phyloP scores from a whole-genome alignment of 1,139 yeast species.

The Suhomyces wounanorum region DNA sequence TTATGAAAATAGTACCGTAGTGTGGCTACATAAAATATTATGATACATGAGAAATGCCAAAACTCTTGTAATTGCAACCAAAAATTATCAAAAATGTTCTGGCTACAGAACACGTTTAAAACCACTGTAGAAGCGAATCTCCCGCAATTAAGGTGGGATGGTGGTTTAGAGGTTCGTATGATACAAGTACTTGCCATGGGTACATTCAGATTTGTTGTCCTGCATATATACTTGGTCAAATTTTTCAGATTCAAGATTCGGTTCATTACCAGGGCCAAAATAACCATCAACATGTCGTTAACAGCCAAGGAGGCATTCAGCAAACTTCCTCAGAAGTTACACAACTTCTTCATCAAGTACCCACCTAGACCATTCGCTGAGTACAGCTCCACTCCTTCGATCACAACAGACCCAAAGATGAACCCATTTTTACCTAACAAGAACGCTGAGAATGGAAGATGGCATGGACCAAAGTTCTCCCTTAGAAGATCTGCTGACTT shows the following conservation, averaged over 20 bases:
- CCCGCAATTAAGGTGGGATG: too few species aligned
- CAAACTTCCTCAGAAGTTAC: constrained; percentile 70
- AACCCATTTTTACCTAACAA: constrained; percentile 89
- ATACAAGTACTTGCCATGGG: too few species aligned
- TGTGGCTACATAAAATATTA: neutral
- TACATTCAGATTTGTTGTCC: neutral
- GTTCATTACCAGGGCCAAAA: neutral
- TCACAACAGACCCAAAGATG: constrained; percentile 65
- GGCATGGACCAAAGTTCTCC: constrained; percentile 80
- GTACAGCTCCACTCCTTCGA: constrained; percentile 66
- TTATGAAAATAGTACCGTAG: too few species aligned
- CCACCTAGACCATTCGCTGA: constrained; percentile 83
- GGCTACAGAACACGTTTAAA: too few species aligned
- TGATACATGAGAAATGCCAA: neutral
- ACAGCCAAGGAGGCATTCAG: constrained; percentile 46
- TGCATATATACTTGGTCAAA: constrained; percentile 6
- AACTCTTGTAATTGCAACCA: too few species aligned
- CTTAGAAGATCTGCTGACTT: constrained; percentile 83
- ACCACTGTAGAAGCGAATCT: too few species aligned
- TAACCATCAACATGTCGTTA: constrained; percentile 22
- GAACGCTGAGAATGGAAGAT: constrained; percentile 75
- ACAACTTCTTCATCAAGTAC: constrained; percentile 73
- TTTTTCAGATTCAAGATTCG: constrained; percentile 4
- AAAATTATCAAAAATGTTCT: too few species aligned
- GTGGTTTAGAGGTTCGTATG: too few species aligned